Base-by-base conservation (phyloP, 495 filamentous ascomycete genomes). In the Penicillium manginii region DNA sequence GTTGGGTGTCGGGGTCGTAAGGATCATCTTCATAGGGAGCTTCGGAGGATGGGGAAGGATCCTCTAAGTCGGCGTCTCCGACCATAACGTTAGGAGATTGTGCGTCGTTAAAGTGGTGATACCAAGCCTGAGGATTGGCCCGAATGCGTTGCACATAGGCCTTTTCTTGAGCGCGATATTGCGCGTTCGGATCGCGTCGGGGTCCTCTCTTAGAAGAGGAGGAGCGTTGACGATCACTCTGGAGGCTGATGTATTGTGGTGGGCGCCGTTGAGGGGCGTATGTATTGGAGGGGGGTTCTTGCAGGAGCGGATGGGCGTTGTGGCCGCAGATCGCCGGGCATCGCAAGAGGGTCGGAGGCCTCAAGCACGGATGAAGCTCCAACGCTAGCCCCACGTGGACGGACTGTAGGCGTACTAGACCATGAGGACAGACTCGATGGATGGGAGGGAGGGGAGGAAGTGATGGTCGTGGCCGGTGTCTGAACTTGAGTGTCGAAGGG, bases 1-100 rank as follows among this genome's bases (percentile, higher is more conserved):
- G 83, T 67, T 97, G 86, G 26, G 91, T 93, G 66, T 98, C 94
- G 54, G 92, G 90, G 64, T 98, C 93, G 73, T 96, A 96, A 35
- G 83, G 80, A 65, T 96, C 91, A 59, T 89, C 88, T 50, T 91
- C 88, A 61, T 90, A 90, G 18, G 88, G 89, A 2, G 86, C 84
- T 59, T 94, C 93, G 0, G 91, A 91, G 0, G 89, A 89, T 4
- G 93, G 93, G 0, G 91, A 94, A 58, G 90, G 89, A 7, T 91
- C 94, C 50, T 98, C 94, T n/a, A 88, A 84, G 62, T 96, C 92
- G 10, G 93, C 92, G 43, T 92, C 91, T 3, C 68, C 88, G 81
- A 73, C 88, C 84, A 46, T 83, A 51, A 86, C 69, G 42, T 82
- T 84, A 43, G 83, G 82, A 4, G 84, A 83, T 45, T 89, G 88